Evolutionary conservation across 306 rosid genomes (phyloP), one percentile per base, ranked within the genome.

Genomic region (Malus sylvestris): DNA sequence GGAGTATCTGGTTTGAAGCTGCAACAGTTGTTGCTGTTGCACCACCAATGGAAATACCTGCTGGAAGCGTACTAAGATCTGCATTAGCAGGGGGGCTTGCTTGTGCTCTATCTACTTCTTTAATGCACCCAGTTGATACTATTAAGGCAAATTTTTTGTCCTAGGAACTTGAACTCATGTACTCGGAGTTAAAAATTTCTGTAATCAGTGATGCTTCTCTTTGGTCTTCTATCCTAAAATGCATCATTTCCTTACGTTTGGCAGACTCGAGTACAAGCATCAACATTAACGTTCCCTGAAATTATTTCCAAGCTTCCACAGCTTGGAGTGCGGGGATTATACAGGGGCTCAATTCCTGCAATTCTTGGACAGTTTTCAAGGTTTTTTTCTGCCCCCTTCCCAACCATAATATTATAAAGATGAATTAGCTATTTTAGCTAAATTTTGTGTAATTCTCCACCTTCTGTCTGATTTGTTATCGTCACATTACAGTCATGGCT

Each of bases 1-100:
- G 99, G 97, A 93, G 97, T 81, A 89, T 96, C 80, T 96, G 99
- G 99, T 96, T 96, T 86, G 98, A 96, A 84, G 99, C 99, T 82
- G 99, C 99, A 3, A 93, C 98, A 27, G 97, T 96, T 74, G 99
- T 92, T 86, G 96, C 98, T n/a, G 97, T 93, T 82, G 91, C 99
- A 73, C 98, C 99, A 42, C 82, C 97, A 30, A 89, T 93, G 74
- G 93, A 92, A 87, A 85, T 92, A 82, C 97, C 96, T 44, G 93
- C 98, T 46, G 99, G 97, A 79, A 96, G 96, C 75, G 99, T 96
- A 63, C 86, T 96, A 82, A 88, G 91, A 88, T 92, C 99, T 86
- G 99, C 98, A 75, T 83, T 96, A 90, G 99, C 99, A 22, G 99
- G 99, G 68, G 99, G 99, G 78, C 97, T 96, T 82, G 76, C 99